Percentiles rank a stretch among this genome's conserved stretches.
Evolutionary conservation across 345 rosid species (phyloP).

Genomic region (Dovyalis caffra): DNA sequence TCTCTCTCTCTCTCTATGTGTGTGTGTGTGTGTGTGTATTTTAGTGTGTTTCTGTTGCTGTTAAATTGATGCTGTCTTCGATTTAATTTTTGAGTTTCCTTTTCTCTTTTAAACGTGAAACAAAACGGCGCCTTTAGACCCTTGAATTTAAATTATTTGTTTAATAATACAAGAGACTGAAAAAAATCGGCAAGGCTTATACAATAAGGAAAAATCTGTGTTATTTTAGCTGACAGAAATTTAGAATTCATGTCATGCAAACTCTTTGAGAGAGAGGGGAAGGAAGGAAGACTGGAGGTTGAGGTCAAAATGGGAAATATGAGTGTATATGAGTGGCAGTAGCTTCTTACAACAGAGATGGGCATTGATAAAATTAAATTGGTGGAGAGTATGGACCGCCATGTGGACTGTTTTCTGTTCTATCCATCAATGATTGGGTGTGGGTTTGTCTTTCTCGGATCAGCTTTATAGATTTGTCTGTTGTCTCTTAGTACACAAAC

Average conservation of each 20-base stretch:
- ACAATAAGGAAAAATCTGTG: background rate
- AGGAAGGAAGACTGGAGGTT: too few species aligned
- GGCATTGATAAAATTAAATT: background rate
- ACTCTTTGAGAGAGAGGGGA: background rate
- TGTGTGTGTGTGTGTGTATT: background rate
- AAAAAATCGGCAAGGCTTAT: background rate
- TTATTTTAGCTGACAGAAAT: background rate
- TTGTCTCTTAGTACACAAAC: background rate
- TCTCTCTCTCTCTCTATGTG: background rate
- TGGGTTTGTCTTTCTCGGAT: background rate
- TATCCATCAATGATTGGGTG: background rate
- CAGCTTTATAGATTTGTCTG: background rate
- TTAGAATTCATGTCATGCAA: background rate
- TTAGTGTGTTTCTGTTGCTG: background rate
- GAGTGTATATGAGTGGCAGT: background rate
- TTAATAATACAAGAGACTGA: background rate
- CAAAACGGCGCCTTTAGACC: background rate
- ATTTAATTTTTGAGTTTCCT: background rate
- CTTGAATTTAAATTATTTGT: background rate
- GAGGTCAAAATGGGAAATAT: background rate
- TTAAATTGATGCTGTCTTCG: background rate
- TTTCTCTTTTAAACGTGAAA: background rate
- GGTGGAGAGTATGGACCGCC: constrained; percentile 5
- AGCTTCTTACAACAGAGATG: constrained; percentile 8
- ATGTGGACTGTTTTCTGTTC: background rate